A percentile compares a stretch with the other conserved stretches of the same genome.
Conservation (phyloP, 2,329 filamentous ascomycete species). For the Colletotrichum spinosum region DNA sequence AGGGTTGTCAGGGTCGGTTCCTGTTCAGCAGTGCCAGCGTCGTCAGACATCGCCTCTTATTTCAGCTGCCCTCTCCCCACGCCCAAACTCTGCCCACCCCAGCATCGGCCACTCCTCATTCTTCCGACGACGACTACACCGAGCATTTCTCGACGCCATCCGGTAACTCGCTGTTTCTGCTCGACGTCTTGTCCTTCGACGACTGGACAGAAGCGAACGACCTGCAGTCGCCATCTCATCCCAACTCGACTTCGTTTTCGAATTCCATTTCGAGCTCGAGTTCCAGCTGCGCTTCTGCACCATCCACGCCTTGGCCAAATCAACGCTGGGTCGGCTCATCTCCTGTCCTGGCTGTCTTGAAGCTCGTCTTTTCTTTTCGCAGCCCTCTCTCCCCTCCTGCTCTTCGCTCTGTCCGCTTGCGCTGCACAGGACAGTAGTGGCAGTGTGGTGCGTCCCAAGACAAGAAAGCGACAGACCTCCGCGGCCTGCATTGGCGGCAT, state of each 20-base stretch:
- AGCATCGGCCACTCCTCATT: constrained; percentile 31
- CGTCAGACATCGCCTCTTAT: constrained; percentile 35
- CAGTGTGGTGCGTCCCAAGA: not conserved
- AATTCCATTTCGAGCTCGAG: constrained; percentile 3
- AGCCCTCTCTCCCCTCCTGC: not conserved
- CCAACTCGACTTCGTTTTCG: constrained; percentile 14
- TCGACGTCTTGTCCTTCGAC: constrained; percentile 2
- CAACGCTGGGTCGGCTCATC: not conserved
- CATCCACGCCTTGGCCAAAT: not conserved
- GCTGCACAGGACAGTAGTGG: not conserved
- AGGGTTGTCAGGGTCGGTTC: constrained; percentile 2
- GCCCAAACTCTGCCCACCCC: constrained; percentile 23
- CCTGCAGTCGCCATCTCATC: not conserved
- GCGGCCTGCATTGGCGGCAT: constrained; percentile 13
- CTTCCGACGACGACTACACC: constrained; percentile 18
- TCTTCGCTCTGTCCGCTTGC: not conserved
- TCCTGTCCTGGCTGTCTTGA: constrained; percentile 15
- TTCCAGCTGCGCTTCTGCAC: not conserved
- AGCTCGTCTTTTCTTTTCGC: constrained; percentile 17
- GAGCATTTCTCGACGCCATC: constrained; percentile 31
- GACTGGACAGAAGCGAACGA: constrained; percentile 26
- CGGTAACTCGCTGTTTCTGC: constrained; percentile 33
- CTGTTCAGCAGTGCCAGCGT: constrained; percentile 15
- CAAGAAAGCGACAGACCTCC: constrained; percentile 8
- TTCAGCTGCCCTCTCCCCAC: constrained; percentile 33